Percentiles rank a stretch among this genome's conserved stretches.
These are phyloP conservation scores for Haplosporangium gracile DNA, from an alignment of 192 early-diverging fungal species.

Conservation along the genomic window DNA sequence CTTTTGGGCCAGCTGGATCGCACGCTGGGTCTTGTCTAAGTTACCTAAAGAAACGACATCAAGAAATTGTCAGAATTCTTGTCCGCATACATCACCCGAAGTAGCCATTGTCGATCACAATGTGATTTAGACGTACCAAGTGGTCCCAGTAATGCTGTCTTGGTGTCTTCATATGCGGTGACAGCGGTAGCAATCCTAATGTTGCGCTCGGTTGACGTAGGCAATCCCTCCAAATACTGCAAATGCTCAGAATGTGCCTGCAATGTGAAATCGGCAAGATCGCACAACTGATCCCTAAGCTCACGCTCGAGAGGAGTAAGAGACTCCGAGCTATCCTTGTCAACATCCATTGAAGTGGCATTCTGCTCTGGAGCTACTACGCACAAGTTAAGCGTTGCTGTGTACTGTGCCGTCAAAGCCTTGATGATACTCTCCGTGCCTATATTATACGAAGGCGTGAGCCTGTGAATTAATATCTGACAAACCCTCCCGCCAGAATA, in stretches of 20 bases:
- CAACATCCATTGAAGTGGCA: constrained; percentile 15
- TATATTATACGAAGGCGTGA: not conserved
- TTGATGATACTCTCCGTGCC: constrained; percentile 34
- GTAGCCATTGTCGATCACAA: not conserved
- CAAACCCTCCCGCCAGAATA: no score
- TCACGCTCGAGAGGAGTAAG: constrained; percentile 10
- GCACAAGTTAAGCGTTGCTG: constrained; percentile 13
- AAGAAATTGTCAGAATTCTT: not conserved
- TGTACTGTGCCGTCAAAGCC: constrained; percentile 29
- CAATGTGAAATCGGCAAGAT: constrained; percentile 50
- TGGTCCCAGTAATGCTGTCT: constrained; percentile 16
- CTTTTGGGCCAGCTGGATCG: constrained; percentile 33
- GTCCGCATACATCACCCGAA: not conserved
- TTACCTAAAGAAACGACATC: constrained; percentile 1
- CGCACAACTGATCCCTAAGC: constrained; percentile 44
- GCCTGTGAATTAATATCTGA: no score
- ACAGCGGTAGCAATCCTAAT: constrained; percentile 22
- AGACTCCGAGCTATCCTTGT: not conserved
- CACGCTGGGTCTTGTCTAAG: constrained; percentile 28
- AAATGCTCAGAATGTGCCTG: constrained; percentile 48
- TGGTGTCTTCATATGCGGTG: constrained; percentile 22
- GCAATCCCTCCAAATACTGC: constrained; percentile 41
- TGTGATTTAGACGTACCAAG: constrained; percentile 9
- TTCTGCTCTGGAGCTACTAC: not conserved
- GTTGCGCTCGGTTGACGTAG: constrained; percentile 13